Conservation (phyloP, 208 protist genomes). For the Acanthamoeba divionensis region DNA sequence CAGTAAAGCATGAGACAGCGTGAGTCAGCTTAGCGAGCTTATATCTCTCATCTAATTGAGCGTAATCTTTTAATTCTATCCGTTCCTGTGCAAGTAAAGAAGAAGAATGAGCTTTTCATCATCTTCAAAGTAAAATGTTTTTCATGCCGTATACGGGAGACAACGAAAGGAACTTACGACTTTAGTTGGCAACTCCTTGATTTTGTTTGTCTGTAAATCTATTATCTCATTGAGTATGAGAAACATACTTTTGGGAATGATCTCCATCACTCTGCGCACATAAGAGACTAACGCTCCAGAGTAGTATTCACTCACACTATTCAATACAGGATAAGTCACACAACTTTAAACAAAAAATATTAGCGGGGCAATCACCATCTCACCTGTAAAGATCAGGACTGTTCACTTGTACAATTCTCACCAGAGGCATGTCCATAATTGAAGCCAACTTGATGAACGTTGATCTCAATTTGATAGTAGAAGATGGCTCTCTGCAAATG, state of each 20-base stretch:
- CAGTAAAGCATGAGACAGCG: slow-evolving; percentile 89
- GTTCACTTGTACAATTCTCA: slow-evolving; percentile 26
- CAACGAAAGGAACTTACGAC: slow-evolving; percentile 54
- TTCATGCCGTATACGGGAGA: not conserved
- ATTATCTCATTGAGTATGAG: slow-evolving; percentile 92
- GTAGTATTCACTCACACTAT: slow-evolving; percentile 16
- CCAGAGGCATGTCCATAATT: slow-evolving; percentile 36
- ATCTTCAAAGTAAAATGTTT: not conserved
- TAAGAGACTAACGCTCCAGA: slow-evolving; percentile 12
- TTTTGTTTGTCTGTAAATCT: slow-evolving; percentile 84
- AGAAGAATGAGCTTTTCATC: not conserved
- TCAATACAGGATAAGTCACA: not conserved
- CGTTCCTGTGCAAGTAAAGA: slow-evolving; percentile 44
- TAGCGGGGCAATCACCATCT: not conserved
- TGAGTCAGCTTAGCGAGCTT: slow-evolving; percentile 87
- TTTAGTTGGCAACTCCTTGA: slow-evolving; percentile 78
- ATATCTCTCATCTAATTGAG: slow-evolving; percentile 89
- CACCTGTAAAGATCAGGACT: slow-evolving; percentile 7
- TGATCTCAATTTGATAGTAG: slow-evolving; percentile 91
- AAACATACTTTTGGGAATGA: slow-evolving; percentile 95
- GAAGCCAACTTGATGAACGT: slow-evolving; percentile 94
- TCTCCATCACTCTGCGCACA: slow-evolving; percentile 86
- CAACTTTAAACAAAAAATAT: not conserved
- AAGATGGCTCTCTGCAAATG: slow-evolving; percentile 79
- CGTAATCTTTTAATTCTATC: slow-evolving; percentile 82